Conservation (phyloP, 225 moss, liverwort and hornwort species). For the Climacium dendroides region DNA sequence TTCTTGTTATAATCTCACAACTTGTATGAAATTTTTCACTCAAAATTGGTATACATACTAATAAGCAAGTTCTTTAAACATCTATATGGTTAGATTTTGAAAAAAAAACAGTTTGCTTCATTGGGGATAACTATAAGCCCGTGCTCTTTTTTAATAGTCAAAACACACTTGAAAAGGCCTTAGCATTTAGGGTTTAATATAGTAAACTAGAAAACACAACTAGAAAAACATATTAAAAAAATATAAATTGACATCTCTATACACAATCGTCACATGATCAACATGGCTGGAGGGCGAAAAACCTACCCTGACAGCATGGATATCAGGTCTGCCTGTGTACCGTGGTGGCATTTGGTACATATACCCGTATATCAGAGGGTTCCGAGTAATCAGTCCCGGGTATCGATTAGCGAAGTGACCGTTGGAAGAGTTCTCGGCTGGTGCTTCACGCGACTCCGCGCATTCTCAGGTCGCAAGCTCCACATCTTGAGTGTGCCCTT, state of each 20-base stretch:
- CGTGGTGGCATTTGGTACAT: background rate
- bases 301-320: background rate
- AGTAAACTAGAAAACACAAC: accelerated
- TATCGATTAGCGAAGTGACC: background rate
- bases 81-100: no score
- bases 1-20: no score
- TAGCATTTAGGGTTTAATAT: no score
- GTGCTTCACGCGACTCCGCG: background rate
- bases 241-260: background rate
- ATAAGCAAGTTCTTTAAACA: no score
- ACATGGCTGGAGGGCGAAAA: background rate
- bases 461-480: background rate
- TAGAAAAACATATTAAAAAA: no score
- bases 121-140: no score
- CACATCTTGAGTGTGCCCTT: background rate
- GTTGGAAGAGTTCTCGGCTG: background rate
- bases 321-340: background rate
- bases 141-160: no score
- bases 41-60: no score
- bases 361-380: background rate
- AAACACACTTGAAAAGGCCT: no score
- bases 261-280: background rate
- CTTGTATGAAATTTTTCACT: no score
- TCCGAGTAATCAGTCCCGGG: accelerated
- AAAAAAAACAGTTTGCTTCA: no score